Evolutionary conservation across 306 rosid genomes (phyloP).

Genomic region (Inga laurina): DNA sequence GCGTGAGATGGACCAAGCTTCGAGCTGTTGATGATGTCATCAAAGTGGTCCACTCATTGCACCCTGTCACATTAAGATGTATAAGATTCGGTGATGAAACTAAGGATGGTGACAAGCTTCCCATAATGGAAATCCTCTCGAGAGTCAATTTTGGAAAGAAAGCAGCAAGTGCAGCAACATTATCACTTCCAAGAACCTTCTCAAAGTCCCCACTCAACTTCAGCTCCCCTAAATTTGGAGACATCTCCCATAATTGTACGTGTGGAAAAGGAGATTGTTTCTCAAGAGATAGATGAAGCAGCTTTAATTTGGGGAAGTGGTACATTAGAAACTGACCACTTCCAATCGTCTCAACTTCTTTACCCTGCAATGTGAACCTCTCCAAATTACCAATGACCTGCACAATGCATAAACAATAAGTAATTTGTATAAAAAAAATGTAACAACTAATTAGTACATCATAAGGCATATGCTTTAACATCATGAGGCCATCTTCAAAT

Average conservation of each 20-base stretch:
- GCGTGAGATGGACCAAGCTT: not conserved
- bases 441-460: not conserved
- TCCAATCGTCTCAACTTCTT: not conserved
- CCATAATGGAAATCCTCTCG: rapidly evolving
- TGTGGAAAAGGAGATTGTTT: rapidly evolving
- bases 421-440: not conserved
- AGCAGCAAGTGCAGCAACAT: not conserved
- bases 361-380: not conserved
- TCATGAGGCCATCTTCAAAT: not conserved
- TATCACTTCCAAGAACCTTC: not conserved
- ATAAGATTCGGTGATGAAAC: not conserved
- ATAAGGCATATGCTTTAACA: not conserved
- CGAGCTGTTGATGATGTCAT: not conserved
- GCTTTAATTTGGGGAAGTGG: not conserved
- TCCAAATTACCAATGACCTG: not conserved
- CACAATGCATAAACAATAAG: not conserved
- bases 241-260: not conserved
- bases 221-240: not conserved
- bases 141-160: not conserved
- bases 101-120: not conserved
- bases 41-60: not conserved
- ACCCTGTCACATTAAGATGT: rapidly evolving
- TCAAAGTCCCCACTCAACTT: not conserved
- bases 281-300: not conserved
- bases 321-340: not conserved